Evolutionary conservation across 2,329 filamentous ascomycete genomes (phyloP).

Genomic region (Trichophyton equinum): DNA sequence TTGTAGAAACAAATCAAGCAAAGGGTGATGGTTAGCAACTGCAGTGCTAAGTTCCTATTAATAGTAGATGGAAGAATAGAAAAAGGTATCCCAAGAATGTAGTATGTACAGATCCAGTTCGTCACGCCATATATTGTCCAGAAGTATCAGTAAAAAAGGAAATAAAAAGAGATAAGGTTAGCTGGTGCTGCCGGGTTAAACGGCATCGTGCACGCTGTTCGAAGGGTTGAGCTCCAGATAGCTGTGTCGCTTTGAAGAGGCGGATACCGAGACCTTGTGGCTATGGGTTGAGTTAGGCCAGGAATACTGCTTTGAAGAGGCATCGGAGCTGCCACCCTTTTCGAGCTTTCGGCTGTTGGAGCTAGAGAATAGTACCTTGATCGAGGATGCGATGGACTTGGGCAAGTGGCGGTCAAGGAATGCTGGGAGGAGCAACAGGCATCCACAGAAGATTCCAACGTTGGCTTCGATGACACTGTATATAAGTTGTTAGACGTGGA

Average conservation of each 20-base stretch:
- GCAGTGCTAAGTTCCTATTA: background rate
- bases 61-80: background rate
- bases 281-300: background rate
- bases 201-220: background rate
- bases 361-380: background rate
- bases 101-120: background rate
- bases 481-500: background rate
- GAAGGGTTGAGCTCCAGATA: background rate
- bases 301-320: background rate
- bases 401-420: slow-evolving; percentile 3
- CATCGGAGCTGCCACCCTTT: slow-evolving; percentile 1
- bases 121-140: background rate
- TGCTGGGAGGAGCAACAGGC: background rate
- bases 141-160: background rate
- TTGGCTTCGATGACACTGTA: slow-evolving; percentile 2
- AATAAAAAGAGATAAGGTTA: background rate
- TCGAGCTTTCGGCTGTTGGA: background rate
- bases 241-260: background rate
- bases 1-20: background rate
- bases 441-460: slow-evolving; percentile 1
- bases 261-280: background rate
- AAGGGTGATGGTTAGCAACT: background rate
- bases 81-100: background rate
- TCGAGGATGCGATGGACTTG: background rate
- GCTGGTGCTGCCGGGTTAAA: background rate